Evolutionary conservation across 176 grass and related monocot species (phyloP).

Genomic region (Zizania latifolia): DNA sequence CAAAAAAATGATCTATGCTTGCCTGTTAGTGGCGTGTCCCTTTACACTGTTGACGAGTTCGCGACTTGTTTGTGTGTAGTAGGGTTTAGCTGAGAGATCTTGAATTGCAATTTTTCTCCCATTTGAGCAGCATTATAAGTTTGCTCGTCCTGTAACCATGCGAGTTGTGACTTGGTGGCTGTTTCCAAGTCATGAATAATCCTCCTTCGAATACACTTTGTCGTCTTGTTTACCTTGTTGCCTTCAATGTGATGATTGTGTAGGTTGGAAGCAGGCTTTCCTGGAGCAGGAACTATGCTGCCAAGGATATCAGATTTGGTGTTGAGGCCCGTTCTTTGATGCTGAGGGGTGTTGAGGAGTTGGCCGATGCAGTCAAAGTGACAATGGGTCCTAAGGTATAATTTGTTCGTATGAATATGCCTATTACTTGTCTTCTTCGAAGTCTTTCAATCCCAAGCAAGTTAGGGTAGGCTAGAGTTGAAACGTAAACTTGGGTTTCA

Average conservation of each 20-base stretch:
- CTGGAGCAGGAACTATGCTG: constrained; percentile 94
- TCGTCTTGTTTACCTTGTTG: background rate
- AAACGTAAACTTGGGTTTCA: no score
- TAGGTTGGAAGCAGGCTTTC: constrained; percentile 82
- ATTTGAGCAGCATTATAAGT: no score
- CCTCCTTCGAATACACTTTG: no score
- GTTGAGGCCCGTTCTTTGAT: constrained; percentile 91
- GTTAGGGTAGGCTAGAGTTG: no score
- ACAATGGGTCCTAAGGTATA: constrained; percentile 97
- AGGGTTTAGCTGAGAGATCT: background rate
- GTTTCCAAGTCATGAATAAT: no score
- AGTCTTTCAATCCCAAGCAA: no score
- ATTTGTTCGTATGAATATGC: background rate
- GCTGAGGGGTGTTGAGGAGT: constrained; percentile 86
- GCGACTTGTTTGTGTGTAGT: background rate
- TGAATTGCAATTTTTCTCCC: background rate
- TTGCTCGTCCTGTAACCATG: background rate
- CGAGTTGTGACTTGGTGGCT: background rate
- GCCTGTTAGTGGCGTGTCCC: no score
- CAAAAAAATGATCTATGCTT: background rate
- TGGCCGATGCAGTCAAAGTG: constrained; percentile 94
- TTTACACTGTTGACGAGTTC: background rate
- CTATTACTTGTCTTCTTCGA: background rate
- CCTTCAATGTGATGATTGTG: background rate
- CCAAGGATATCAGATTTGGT: constrained; percentile 95